Evolutionary conservation across 2,329 filamentous ascomycete species (phyloP).

Genomic region (Sporothrix dimorphospora): DNA sequence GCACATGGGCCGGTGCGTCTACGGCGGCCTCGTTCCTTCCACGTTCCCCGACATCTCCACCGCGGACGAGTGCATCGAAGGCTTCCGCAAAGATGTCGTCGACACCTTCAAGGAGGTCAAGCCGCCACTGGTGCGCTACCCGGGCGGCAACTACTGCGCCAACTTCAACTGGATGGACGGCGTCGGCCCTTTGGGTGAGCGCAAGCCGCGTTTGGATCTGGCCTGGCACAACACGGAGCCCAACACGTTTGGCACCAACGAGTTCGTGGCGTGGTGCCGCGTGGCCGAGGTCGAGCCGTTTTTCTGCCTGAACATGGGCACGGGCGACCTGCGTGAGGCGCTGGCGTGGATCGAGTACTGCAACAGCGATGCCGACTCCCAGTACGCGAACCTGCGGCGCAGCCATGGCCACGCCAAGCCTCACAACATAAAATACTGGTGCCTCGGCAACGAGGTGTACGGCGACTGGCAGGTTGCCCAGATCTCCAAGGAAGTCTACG

Average conservation of each 20-base stretch:
- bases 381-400: constrained; percentile 80
- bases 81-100: constrained; percentile 80
- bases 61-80: constrained; percentile 62
- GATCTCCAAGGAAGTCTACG: constrained; percentile 70
- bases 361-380: constrained; percentile 73
- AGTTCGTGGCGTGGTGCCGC: constrained; percentile 82
- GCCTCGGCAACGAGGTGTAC: constrained; percentile 75
- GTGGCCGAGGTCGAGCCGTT: constrained; percentile 76
- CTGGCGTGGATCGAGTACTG: constrained; percentile 86
- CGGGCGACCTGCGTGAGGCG: constrained; percentile 61
- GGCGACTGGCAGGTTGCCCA: constrained; percentile 67
- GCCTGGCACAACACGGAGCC: constrained; percentile 78
- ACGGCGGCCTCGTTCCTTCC: constrained; percentile 78
- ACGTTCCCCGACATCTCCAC: constrained; percentile 55
- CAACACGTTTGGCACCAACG: constrained; percentile 82
- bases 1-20: constrained; percentile 91
- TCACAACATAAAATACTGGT: constrained; percentile 85
- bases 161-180: constrained; percentile 88
- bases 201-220: constrained; percentile 70
- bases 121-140: constrained; percentile 77
- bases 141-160: constrained; percentile 81
- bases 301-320: constrained; percentile 79
- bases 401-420: constrained; percentile 75
- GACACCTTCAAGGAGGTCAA: constrained; percentile 72
- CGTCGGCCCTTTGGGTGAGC: constrained; percentile 70